Base-by-base conservation (phyloP, 805 yeast species). In the Starmerella stigmatis region DNA sequence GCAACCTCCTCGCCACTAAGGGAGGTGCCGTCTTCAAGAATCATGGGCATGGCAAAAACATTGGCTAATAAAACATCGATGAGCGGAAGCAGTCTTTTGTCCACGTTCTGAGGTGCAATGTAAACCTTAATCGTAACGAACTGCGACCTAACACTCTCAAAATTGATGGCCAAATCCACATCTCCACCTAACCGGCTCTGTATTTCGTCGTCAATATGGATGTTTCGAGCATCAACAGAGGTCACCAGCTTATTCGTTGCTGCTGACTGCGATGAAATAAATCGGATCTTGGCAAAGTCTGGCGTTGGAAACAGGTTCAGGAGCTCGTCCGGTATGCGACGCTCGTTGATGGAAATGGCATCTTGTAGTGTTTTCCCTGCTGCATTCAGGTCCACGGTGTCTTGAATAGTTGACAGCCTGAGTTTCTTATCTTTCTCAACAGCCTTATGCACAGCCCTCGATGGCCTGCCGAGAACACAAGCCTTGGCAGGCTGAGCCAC, bases 1-100 rank as follows among this genome's bases (percentile, higher is more conserved):
- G 86, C 79, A n/a, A 86, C 95, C 36, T 78, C 73, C 45, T 86
- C 94, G 57, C 72, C 83, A 0, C 83, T 74, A 17, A 79, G 65
- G 13, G 69, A 60, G 3, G 70, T 58, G 2, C 86, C 89, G 55
- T 76, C 73, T 1, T 75, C 80, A 10, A 73, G 65, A 37, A 67
- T 66, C 64, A 89, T 69, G 2, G 96, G 92, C 59, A 84, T 66
- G 0, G 85, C 67, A 57, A 84, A 82, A 8, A 88, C 61, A 39
- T 79, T 83, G 45, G 74, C 75, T 47, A 79, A 68, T 9, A 88
- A 59, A 9, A 74, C 60, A 17, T 78, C 76, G 51, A 84, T 68
- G 47, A 81, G 79, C 2, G 83, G 81, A 43, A 86, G 65, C 13
- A 79, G 64, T 2, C 64, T 57, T 21, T 71, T 65, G 41, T 73